These are phyloP conservation scores for Pyricularia sp. DNA, from an alignment of 2,329 filamentous ascomycete species.

Conservation along the genomic window DNA sequence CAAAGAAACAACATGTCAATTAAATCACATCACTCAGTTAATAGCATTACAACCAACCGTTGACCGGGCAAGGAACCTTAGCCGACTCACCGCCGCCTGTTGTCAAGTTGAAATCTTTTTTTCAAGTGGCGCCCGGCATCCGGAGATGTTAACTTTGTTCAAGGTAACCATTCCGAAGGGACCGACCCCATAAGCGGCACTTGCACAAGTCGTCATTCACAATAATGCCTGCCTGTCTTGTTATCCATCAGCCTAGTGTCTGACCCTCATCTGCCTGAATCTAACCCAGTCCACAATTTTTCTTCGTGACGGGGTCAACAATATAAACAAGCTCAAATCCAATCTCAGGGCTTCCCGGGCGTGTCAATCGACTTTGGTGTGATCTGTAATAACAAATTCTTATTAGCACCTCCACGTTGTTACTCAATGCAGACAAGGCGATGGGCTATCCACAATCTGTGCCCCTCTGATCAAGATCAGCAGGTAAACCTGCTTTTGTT, in stretches of 20 bases:
- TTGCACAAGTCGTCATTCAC: constrained; percentile 1
- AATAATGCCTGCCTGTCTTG: background rate
- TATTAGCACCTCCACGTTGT: background rate
- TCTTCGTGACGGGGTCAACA: background rate
- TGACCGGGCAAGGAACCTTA: background rate
- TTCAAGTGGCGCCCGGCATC: background rate
- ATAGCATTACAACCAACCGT: background rate
- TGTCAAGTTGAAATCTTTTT: background rate
- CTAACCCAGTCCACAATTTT: background rate
- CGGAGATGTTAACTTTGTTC: background rate
- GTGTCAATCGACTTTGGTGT: background rate
- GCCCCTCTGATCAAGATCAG: background rate
- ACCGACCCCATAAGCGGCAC: background rate
- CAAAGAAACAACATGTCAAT: background rate
- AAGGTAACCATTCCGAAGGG: background rate
- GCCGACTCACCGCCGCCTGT: background rate
- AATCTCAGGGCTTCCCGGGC: background rate
- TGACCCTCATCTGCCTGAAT: background rate
- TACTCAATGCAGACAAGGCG: background rate
- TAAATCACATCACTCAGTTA: background rate
- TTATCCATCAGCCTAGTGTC: background rate
- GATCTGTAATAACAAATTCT: background rate
- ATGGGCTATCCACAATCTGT: background rate
- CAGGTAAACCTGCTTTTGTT: background rate
- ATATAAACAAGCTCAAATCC: background rate